These are phyloP conservation scores for Polysphondylium violaceum DNA, from an alignment of 78 protist genomes.

Conservation along the genomic window DNA sequence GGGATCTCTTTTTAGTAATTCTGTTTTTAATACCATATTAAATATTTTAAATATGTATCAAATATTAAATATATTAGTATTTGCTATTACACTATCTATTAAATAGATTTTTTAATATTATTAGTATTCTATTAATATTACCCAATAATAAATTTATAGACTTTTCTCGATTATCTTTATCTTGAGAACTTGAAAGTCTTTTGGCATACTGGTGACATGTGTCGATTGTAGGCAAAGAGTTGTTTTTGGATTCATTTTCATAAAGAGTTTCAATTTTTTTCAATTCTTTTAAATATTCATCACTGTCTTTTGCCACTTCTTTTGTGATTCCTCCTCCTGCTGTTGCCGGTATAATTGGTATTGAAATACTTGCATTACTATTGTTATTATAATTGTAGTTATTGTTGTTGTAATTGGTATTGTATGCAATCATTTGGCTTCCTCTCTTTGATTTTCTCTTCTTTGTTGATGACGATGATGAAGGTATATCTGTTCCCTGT, in stretches of 20 bases:
- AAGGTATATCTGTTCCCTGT: neutral
- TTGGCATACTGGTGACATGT: slow-evolving; percentile 16
- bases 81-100: no score
- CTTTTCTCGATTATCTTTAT: slow-evolving; percentile 11
- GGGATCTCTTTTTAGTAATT: slow-evolving; percentile 9
- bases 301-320: neutral
- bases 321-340: neutral
- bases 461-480: neutral
- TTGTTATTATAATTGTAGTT: neutral
- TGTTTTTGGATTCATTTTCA: slow-evolving; percentile 4
- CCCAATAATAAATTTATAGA: slow-evolving; percentile 26
- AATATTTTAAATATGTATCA: neutral
- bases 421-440: no score
- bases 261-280: neutral
- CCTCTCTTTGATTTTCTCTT: neutral
- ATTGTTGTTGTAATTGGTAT: no score
- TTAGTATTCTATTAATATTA: neutral
- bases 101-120: neutral
- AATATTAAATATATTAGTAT: no score
- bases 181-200: slow-evolving; percentile 13
- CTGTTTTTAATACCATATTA: neutral
- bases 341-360: slow-evolving; percentile 2
- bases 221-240: neutral
- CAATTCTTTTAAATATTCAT: neutral
- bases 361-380: slow-evolving; percentile 1